Evolutionary conservation across 805 yeast genomes (phyloP).

Genomic region (Phaffomyces thermotolerans): DNA sequence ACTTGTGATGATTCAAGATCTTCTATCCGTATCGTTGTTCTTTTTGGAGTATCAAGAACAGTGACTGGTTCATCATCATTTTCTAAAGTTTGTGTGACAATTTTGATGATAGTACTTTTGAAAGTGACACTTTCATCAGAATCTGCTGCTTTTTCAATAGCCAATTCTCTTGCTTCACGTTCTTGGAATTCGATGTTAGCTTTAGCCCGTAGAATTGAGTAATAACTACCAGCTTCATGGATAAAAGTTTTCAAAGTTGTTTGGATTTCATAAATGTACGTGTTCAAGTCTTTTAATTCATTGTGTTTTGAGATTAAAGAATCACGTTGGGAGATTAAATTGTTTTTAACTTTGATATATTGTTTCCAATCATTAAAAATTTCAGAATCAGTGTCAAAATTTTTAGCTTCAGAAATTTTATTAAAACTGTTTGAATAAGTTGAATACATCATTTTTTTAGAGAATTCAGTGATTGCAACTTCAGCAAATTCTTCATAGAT

Average conservation of each 20-base stretch:
- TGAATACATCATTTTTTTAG: conserved; percentile 45
- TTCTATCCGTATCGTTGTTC: not conserved
- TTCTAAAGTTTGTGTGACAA: not conserved
- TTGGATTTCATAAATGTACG: conserved; percentile 29
- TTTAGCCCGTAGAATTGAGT: conserved; percentile 48
- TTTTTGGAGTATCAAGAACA: too few species aligned
- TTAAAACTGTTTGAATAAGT: conserved; percentile 18
- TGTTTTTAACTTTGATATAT: conserved; percentile 49
- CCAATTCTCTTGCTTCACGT: conserved; percentile 39
- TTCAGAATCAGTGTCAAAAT: conserved; percentile 23
- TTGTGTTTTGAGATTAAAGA: conserved; percentile 32
- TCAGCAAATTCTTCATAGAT: conserved; percentile 71
- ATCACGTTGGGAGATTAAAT: conserved; percentile 50
- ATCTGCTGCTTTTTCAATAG: not conserved
- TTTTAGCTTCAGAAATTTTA: conserved; percentile 12
- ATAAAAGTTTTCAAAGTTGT: conserved; percentile 39
- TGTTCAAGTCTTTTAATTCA: conserved; percentile 24
- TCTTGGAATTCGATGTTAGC: conserved; percentile 51
- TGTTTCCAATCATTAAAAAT: conserved; percentile 53
- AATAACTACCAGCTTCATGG: conserved; percentile 56
- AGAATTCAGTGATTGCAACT: conserved; percentile 55
- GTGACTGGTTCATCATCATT: conserved; percentile 3
- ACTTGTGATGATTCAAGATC: not conserved
- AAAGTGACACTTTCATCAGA: not conserved
- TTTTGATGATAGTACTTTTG: not conserved